phyloP scores from a whole-genome alignment of 352 stramenopile species.

The Thraustochytrium sp. region DNA sequence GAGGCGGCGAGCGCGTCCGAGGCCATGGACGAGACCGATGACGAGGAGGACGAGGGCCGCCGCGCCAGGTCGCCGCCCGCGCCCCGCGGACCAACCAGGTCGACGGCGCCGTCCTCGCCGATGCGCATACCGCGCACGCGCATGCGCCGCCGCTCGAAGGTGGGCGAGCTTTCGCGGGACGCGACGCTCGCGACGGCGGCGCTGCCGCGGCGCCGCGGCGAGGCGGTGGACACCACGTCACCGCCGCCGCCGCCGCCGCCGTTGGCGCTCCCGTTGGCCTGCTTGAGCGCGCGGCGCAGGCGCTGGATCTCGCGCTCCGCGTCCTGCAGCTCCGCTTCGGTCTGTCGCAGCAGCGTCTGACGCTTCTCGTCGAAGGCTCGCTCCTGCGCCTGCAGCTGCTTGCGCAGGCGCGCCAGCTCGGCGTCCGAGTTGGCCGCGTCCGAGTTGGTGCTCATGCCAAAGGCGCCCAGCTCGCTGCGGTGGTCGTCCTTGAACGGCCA shows the following conservation, averaged over 20 bases:
- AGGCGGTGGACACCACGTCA: background rate
- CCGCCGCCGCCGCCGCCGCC: no score
- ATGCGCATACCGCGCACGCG: slow-evolving; percentile 1
- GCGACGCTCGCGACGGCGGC: background rate
- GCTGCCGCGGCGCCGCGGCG: background rate
- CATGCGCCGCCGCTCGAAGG: background rate
- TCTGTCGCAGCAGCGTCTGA: background rate
- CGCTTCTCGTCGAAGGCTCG: background rate
- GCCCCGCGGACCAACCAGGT: background rate
- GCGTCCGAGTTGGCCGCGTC: background rate
- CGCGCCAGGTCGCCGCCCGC: no score
- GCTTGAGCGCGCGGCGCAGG: background rate
- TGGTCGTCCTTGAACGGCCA: slow-evolving; percentile 33
- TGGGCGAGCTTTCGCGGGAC: background rate
- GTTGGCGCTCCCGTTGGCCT: background rate
- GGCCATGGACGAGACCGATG: background rate
- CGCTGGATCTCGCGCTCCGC: slow-evolving; percentile 6
- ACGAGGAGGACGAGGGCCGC: background rate
- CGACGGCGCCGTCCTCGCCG: background rate
- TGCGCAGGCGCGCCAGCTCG: background rate
- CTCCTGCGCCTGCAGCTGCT: slow-evolving; percentile 6
- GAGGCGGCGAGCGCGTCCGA: background rate
- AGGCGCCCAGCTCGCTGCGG: background rate
- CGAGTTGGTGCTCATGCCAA: slow-evolving; percentile 32
- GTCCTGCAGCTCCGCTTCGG: slow-evolving; percentile 19